A percentile compares a stretch with the other conserved stretches of the same genome.
Evolutionary conservation across 73 alveolate genomes (phyloP).

Genomic region (Tetrahymena malaccensis): DNA sequence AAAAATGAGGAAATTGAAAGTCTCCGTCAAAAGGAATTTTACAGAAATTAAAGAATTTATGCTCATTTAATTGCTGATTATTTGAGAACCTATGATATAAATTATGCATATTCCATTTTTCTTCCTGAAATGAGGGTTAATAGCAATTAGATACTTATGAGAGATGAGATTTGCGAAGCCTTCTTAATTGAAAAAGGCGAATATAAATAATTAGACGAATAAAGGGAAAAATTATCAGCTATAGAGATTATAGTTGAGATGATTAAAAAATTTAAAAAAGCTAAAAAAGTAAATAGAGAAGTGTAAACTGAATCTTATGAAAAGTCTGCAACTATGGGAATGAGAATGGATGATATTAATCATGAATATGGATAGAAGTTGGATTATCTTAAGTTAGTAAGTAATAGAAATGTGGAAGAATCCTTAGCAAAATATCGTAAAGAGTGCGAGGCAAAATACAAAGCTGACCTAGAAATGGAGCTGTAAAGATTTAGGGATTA

Average conservation of each 20-base stretch:
- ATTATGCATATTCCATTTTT: background rate
- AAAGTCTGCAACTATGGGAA: background rate
- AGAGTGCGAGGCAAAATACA: background rate
- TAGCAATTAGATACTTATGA: background rate
- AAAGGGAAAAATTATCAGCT: background rate
- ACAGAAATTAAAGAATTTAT: background rate
- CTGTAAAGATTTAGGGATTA: background rate
- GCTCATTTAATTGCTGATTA: background rate
- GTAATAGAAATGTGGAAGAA: background rate
- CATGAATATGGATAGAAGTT: background rate
- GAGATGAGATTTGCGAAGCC: background rate
- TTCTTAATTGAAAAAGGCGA: background rate
- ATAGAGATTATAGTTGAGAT: background rate
- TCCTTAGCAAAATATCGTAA: background rate
- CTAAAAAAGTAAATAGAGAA: background rate
- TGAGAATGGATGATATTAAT: background rate
- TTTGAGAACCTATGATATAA: background rate
- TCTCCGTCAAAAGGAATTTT: background rate
- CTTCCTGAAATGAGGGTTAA: background rate
- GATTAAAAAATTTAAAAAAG: background rate
- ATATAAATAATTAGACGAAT: background rate
- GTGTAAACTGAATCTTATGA: background rate
- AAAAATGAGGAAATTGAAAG: background rate
- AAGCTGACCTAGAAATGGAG: background rate
- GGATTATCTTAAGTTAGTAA: background rate